Percentiles rank a stretch among this genome's conserved stretches.
Evolutionary conservation across 148 eudicot species (phyloP).

Genomic region (Chenopodium berlandieri): DNA sequence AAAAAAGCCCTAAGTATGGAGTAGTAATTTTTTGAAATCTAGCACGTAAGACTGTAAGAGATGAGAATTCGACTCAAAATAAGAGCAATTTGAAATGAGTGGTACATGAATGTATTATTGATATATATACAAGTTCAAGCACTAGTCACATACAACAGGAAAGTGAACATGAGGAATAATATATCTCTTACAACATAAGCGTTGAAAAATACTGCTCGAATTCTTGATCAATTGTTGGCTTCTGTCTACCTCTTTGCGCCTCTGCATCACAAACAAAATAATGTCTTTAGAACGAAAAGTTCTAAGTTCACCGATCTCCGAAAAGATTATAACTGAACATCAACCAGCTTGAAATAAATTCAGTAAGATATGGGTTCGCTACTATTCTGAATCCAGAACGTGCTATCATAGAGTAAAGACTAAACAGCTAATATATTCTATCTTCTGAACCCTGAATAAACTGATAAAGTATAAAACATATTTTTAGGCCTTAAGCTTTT

Average conservation of each 20-base stretch:
- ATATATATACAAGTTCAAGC: not conserved
- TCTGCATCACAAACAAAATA: slow-evolving; percentile 24
- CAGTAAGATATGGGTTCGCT: no score
- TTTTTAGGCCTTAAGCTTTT: no score
- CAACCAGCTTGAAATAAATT: not conserved
- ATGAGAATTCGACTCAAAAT: no score
- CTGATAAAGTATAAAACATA: no score
- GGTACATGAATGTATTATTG: not conserved
- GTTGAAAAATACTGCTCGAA: slow-evolving; percentile 44
- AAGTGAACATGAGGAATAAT: not conserved
- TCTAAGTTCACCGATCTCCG: not conserved
- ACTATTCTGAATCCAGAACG: not conserved
- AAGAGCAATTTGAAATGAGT: not conserved
- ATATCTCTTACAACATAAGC: slow-evolving; percentile 31
- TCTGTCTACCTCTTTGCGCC: slow-evolving; percentile 18
- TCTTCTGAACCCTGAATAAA: no score
- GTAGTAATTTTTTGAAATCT: no score
- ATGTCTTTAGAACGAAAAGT: not conserved
- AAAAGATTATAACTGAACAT: no score
- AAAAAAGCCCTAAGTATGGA: no score
- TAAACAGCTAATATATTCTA: not conserved
- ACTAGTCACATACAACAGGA: not conserved
- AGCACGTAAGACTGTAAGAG: not conserved
- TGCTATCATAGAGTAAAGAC: not conserved
- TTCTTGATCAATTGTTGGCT: slow-evolving; percentile 43